Evolutionary conservation across 2,329 filamentous ascomycete genomes (phyloP).

Genomic region (Coniochaeta sp.): DNA sequence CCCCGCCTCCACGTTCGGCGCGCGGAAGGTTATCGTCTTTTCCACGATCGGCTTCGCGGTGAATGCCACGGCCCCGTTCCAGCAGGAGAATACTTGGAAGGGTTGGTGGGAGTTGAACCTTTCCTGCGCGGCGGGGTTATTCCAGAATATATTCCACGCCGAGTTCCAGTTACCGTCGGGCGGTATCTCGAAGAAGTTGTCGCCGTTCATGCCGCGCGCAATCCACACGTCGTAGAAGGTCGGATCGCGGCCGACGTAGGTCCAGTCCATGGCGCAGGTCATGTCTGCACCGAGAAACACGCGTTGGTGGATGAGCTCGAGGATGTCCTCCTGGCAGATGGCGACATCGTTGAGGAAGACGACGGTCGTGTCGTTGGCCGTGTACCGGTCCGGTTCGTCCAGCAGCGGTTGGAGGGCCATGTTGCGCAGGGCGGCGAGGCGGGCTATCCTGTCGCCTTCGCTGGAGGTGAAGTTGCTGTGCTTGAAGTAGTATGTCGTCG

Average conservation of each 20-base stretch:
- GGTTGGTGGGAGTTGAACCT: slow-evolving; percentile 31
- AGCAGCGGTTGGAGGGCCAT: slow-evolving; percentile 41
- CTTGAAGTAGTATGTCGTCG: slow-evolving; percentile 33
- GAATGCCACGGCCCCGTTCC: slow-evolving; percentile 49
- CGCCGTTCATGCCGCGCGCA: slow-evolving; percentile 42
- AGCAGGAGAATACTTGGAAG: slow-evolving; percentile 55
- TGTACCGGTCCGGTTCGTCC: slow-evolving; percentile 15
- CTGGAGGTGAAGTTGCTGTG: slow-evolving; percentile 35
- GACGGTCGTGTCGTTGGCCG: slow-evolving; percentile 32
- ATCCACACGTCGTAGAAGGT: slow-evolving; percentile 55
- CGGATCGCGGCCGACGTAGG: slow-evolving; percentile 31
- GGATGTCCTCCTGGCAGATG: slow-evolving; percentile 45
- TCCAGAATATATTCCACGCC: slow-evolving; percentile 46
- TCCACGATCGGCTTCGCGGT: slow-evolving; percentile 38
- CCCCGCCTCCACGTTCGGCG: slow-evolving; percentile 27
- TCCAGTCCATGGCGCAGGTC: slow-evolving; percentile 55
- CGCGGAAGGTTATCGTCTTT: slow-evolving; percentile 36
- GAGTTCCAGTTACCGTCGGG: slow-evolving; percentile 40
- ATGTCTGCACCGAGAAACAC: slow-evolving; percentile 40
- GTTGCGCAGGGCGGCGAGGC: slow-evolving; percentile 45
- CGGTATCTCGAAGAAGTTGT: slow-evolving; percentile 48
- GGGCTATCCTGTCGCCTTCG: slow-evolving; percentile 34
- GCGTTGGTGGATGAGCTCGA: slow-evolving; percentile 48
- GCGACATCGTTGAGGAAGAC: slow-evolving; percentile 50
- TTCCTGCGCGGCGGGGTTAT: slow-evolving; percentile 27